phyloP scores from a whole-genome alignment of 441 rosid genomes.

The Jatropha podagrica region DNA sequence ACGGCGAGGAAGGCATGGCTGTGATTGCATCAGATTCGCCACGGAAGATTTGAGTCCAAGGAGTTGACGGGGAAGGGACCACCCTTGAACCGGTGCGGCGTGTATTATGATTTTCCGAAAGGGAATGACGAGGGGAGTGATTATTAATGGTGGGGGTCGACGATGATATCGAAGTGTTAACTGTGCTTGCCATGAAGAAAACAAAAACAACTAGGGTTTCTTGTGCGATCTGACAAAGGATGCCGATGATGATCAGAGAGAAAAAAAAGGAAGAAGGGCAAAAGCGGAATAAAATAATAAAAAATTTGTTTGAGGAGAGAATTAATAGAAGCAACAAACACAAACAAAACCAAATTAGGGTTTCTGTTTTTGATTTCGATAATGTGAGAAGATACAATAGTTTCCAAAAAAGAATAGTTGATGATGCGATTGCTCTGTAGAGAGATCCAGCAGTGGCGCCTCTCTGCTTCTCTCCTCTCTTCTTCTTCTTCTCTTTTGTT shows the following conservation, averaged over 20 bases:
- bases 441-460: constrained; percentile 16
- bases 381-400: neutral
- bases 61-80: constrained; percentile 31
- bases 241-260: neutral
- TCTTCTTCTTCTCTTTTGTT: neutral
- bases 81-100: constrained; percentile 31
- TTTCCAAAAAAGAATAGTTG: neutral
- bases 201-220: constrained; percentile 30
- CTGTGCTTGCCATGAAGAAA: constrained; percentile 34
- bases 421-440: neutral
- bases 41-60: constrained; percentile 56
- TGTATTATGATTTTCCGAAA: constrained; percentile 14
- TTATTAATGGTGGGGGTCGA: neutral
- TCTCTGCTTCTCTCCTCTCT: constrained; percentile 12
- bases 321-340: neutral
- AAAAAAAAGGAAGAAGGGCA: neutral
- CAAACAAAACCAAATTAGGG: neutral
- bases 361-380: neutral
- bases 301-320: neutral
- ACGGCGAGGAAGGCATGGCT: constrained; percentile 14
- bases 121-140: constrained; percentile 34
- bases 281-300: constrained; percentile 1
- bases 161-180: constrained; percentile 24
- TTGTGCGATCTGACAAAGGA: neutral
- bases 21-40: constrained; percentile 35